These are phyloP conservation scores for Aspergillus avenaceus DNA, from an alignment of 495 filamentous ascomycete genomes.

Conservation along the genomic window DNA sequence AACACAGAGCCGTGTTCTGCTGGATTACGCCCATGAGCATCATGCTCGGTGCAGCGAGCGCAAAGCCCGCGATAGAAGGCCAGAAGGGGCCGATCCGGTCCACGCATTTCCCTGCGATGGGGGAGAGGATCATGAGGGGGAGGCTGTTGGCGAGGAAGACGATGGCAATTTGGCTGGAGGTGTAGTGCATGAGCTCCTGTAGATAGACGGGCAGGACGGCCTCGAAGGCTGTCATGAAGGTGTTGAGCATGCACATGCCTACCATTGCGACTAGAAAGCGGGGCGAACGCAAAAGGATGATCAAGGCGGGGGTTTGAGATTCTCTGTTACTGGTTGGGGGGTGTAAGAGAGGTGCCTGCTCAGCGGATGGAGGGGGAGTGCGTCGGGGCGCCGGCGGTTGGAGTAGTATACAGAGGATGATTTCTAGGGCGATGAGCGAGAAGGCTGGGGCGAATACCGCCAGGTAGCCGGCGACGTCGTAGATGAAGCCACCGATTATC, in stretches of 20 bases:
- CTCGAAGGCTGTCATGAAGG: not conserved
- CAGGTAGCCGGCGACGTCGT: not conserved
- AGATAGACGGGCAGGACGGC: not conserved
- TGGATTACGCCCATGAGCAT: not conserved
- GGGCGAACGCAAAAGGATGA: not conserved
- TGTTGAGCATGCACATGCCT: not conserved
- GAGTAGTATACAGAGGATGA: not conserved
- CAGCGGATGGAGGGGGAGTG: not conserved
- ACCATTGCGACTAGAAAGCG: not conserved
- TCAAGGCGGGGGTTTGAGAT: not conserved
- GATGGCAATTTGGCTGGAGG: not conserved
- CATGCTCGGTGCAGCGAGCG: not conserved
- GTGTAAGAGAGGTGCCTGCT: not conserved
- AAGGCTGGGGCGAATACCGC: constrained; percentile 1
- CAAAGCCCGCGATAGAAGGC: not conserved
- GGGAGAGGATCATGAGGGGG: not conserved
- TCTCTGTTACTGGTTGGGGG: not conserved
- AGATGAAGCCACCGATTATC: not conserved
- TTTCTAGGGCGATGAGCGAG: not conserved
- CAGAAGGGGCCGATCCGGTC: not conserved
- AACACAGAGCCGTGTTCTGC: not conserved
- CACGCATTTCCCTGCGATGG: not conserved
- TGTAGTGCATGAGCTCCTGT: not conserved
- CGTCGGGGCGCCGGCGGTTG: not conserved
- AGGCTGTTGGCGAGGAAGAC: not conserved